Evolutionary conservation across 2,329 filamentous ascomycete genomes (phyloP), one percentile per base, ranked within the genome.

Genomic region (Cyphellophora attinorum): DNA sequence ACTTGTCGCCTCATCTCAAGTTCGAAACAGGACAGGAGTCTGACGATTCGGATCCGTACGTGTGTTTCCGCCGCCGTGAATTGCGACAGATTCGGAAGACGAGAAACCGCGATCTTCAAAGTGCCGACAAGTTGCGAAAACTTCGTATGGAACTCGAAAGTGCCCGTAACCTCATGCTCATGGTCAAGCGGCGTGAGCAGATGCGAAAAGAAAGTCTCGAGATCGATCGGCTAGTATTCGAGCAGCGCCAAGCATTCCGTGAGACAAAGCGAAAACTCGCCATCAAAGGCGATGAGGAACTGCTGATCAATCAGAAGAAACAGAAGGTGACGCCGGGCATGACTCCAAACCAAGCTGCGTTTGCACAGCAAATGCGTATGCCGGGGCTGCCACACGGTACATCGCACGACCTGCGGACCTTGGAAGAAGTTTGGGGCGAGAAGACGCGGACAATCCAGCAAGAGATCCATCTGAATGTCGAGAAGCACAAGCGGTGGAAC

Each of bases 11-110:
- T 5, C 70, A 67, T 14, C 75, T 96, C 35, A 51, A 68, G 65
- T 91, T 94, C 47, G 91, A 98, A 64, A 93, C 80, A 30, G 85
- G 91, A 44, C 82, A 85, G 55, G 89, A 96, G 46, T 93, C 81
- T 41, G 91, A 98, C 58, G 91, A 98, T 56, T 77, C 84, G 51
- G 91, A 98, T 61, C 91, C 91, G 31, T 98, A 94, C 62, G 88
- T 98, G 52, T 98, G 91, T 62, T 98, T 98, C 74, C 78, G 91
- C 55, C 79, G 91, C 49, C 83, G 91, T 45, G 91, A 98, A 61
- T 84, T 93, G 30, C 81, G 91, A 38, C 85, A 93, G 57, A 89
- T 86, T 32, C 82, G 91, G 50, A 98, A 96, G 65, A 98, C 91
- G 23, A 76, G 91, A 53, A 85, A 85, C 48, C 79, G 91, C 53